Conservation (phyloP, 139 green algal genomes). For the Chlamydomonas urium region DNA sequence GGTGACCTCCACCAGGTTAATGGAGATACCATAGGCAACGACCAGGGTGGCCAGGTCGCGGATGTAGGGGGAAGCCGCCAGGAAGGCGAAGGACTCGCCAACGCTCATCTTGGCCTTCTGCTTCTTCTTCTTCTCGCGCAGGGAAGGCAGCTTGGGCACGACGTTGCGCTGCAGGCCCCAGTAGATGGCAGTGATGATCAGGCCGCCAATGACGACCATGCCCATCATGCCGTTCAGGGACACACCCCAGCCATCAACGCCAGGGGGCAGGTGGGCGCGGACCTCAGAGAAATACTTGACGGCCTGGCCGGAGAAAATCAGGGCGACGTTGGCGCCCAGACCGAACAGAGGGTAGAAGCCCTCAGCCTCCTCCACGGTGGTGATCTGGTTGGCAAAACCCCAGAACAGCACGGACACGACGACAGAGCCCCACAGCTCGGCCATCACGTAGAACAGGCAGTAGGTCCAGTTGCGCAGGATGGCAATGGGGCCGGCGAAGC, state of each 20-base stretch:
- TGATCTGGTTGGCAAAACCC: slow-evolving; percentile 98
- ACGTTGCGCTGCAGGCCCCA: slow-evolving; percentile 81
- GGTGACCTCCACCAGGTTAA: slow-evolving; percentile 99
- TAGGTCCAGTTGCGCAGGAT: slow-evolving; percentile 99
- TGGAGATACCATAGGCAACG: slow-evolving; percentile 96
- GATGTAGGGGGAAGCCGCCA: slow-evolving; percentile 92
- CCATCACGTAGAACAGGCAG: slow-evolving; percentile 99
- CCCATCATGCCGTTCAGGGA: slow-evolving; percentile 95
- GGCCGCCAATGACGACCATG: slow-evolving; percentile 89
- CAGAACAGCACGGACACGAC: slow-evolving; percentile 99
- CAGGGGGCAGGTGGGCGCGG: slow-evolving; percentile 81
- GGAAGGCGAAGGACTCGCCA: slow-evolving; percentile 91
- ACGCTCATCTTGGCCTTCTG: slow-evolving; percentile 90
- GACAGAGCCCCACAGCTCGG: slow-evolving; percentile 98
- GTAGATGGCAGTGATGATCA: slow-evolving; percentile 81
- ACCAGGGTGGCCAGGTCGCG: slow-evolving; percentile 90
- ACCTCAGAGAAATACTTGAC: slow-evolving; percentile 97
- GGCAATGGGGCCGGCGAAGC: slow-evolving; percentile 92
- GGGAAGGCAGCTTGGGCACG: slow-evolving; percentile 64
- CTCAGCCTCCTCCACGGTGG: slow-evolving; percentile 97
- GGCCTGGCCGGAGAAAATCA: slow-evolving; percentile 95
- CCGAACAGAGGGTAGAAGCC: slow-evolving; percentile 99
- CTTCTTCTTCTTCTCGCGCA: slow-evolving; percentile 79
- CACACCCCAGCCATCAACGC: slow-evolving; percentile 94
- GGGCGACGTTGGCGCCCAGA: slow-evolving; percentile 95